These are phyloP conservation scores for Clathrospora elynae DNA, from an alignment of 2,329 filamentous ascomycete species.

Conservation along the genomic window DNA sequence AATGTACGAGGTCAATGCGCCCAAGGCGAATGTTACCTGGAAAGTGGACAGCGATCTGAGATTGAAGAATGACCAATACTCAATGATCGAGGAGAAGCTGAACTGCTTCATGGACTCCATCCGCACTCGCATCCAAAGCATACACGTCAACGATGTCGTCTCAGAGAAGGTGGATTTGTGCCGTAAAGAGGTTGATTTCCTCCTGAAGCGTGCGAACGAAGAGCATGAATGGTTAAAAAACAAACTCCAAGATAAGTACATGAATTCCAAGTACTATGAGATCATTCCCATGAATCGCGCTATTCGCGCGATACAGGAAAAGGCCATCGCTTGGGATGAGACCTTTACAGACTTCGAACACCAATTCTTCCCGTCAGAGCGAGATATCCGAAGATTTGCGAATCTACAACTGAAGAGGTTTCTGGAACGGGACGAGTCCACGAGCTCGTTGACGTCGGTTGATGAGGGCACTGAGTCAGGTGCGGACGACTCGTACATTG, in stretches of 20 bases:
- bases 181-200: slow-evolving; percentile 76
- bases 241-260: slow-evolving; percentile 87
- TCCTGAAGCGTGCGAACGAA: slow-evolving; percentile 80
- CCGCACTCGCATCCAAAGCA: slow-evolving; percentile 79
- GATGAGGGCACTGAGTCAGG: slow-evolving; percentile 65
- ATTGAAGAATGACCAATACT: slow-evolving; percentile 90
- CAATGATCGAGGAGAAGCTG: slow-evolving; percentile 79
- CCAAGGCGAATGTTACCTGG: slow-evolving; percentile 89
- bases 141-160: slow-evolving; percentile 87
- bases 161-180: slow-evolving; percentile 85
- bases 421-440: slow-evolving; percentile 80
- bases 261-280: slow-evolving; percentile 94
- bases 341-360: slow-evolving; percentile 89
- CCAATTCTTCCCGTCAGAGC: slow-evolving; percentile 91
- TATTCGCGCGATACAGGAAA: slow-evolving; percentile 88
- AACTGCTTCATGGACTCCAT: slow-evolving; percentile 88
- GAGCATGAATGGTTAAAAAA: slow-evolving; percentile 76
- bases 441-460: slow-evolving; percentile 71
- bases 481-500: slow-evolving; percentile 35
- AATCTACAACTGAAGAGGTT: slow-evolving; percentile 94
- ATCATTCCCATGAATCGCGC: slow-evolving; percentile 91
- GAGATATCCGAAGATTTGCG: slow-evolving; percentile 90
- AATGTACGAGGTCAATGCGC: slow-evolving; percentile 91
- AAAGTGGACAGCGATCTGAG: slow-evolving; percentile 93
- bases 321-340: slow-evolving; percentile 90